Percentiles rank a stretch among this genome's conserved stretches.
Evolutionary conservation across 2,329 filamentous ascomycete species (phyloP).

Genomic region (Aureobasidium sp.): DNA sequence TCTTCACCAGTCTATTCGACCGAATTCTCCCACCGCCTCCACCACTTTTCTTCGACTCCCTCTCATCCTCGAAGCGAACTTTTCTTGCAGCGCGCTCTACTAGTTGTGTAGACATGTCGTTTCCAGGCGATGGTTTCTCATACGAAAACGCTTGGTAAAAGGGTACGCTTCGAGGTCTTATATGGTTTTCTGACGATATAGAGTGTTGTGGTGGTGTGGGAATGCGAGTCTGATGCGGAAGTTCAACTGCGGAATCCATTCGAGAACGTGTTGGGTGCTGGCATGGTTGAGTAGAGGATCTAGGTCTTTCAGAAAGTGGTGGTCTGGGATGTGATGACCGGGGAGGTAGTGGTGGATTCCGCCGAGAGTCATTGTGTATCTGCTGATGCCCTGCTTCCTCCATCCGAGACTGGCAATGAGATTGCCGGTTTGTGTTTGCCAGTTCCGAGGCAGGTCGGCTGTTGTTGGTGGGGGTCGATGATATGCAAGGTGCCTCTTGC

Average conservation of each 20-base stretch:
- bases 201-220: neutral
- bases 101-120: neutral
- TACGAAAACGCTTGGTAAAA: neutral
- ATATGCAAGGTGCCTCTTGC: neutral
- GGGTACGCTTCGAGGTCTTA: neutral
- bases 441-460: neutral
- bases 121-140: neutral
- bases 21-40: neutral
- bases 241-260: neutral
- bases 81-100: neutral
- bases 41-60: neutral
- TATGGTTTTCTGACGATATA: neutral
- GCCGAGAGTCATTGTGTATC: neutral
- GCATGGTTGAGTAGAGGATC: neutral
- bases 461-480: neutral
- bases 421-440: no score
- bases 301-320: neutral
- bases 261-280: neutral
- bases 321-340: neutral
- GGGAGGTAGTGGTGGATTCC: neutral
- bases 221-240: neutral
- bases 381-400: no score
- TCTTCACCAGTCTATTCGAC: neutral
- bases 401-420: neutral
- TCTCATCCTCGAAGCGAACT: neutral